phyloP scores from a whole-genome alignment of 139 green algal species.

The Chlamydomonas eustigma region DNA sequence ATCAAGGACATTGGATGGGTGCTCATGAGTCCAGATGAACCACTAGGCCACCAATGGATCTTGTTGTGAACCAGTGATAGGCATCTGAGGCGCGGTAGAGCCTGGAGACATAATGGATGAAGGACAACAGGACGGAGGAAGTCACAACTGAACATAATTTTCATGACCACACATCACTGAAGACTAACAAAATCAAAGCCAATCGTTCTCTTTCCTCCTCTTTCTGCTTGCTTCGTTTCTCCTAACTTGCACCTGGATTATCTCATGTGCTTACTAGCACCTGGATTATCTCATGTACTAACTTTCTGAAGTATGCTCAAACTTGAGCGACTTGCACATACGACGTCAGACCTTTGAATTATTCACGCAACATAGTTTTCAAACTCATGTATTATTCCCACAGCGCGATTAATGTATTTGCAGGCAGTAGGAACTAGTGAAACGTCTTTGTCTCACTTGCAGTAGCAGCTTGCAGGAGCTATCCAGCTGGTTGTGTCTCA shows the following conservation, averaged over 20 bases:
- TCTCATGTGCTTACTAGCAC: no score
- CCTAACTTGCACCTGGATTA: no score
- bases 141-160: neutral
- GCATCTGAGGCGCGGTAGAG: neutral
- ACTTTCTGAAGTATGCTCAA: no score
- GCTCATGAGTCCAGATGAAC: no score
- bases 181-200: neutral
- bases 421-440: neutral
- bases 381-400: no score
- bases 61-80: neutral
- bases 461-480: neutral
- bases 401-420: neutral
- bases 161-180: neutral
- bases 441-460: neutral
- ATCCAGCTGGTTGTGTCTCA: slow-evolving; percentile 4
- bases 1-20: no score
- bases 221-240: no score
- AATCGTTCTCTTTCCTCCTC: no score
- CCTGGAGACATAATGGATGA: neutral
- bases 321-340: no score
- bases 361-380: no score
- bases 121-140: neutral
- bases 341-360: no score
- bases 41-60: neutral
- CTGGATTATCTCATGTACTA: no score